phyloP scores from a whole-genome alignment of 768 basidiomycete species.

The Auricularia auricula-judae region DNA sequence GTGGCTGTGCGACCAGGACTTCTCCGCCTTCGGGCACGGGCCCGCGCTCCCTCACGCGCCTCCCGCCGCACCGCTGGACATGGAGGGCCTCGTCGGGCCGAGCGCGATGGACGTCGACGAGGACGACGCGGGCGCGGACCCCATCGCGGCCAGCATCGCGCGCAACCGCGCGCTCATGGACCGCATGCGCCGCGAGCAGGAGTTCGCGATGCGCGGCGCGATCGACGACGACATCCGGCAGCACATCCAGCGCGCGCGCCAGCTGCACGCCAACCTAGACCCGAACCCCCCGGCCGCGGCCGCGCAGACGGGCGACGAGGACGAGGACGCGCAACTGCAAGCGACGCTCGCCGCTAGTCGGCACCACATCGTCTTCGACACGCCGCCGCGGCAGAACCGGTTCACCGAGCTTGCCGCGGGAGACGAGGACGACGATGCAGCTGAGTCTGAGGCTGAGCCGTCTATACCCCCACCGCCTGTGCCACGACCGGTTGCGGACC shows the following conservation, averaged over 20 bases:
- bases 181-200: slow-evolving; percentile 55
- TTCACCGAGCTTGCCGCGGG: slow-evolving; percentile 6
- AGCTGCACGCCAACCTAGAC: background rate
- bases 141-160: slow-evolving; percentile 56
- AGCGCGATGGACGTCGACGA: slow-evolving; percentile 5
- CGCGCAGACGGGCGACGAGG: slow-evolving; percentile 9
- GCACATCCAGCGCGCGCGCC: background rate
- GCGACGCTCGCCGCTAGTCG: slow-evolving; percentile 13
- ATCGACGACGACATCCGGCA: slow-evolving; percentile 31
- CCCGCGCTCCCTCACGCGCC: slow-evolving; percentile 9
- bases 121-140: slow-evolving; percentile 26
- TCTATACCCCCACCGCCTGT: background rate
- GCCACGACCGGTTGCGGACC: slow-evolving; percentile 2
- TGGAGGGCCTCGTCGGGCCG: background rate
- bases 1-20: slow-evolving; percentile 6
- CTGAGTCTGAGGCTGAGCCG: slow-evolving; percentile 1
- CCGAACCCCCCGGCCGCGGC: background rate
- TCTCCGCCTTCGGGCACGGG: slow-evolving; percentile 1
- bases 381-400: background rate
- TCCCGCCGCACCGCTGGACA: slow-evolving; percentile 1
- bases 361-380: background rate
- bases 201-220: slow-evolving; percentile 50
- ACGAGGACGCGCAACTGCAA: slow-evolving; percentile 15
- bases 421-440: slow-evolving; percentile 11
- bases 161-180: slow-evolving; percentile 49